Conservation (phyloP, 805 yeast species). For the Komagataella pseudopastoris region DNA sequence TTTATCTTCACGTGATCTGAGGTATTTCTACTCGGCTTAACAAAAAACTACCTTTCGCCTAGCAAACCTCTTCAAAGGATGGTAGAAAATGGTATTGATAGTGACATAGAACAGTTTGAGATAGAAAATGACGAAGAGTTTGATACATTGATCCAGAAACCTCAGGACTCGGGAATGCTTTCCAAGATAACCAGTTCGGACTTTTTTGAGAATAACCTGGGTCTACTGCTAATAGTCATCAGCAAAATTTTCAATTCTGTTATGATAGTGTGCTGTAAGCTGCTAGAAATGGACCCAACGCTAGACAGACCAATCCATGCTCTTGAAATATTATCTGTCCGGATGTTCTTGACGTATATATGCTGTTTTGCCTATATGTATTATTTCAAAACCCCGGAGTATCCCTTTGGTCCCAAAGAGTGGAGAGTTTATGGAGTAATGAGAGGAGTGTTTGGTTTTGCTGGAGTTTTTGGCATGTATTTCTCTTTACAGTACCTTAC, state of each 20-base stretch:
- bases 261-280: conserved; percentile 65
- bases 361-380: conserved; percentile 45
- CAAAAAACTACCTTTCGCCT: not conserved
- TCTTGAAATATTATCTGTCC: conserved; percentile 58
- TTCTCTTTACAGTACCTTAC: conserved; percentile 61
- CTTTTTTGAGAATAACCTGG: conserved; percentile 27
- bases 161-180: not conserved
- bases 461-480: conserved; percentile 73
- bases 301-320: conserved; percentile 57
- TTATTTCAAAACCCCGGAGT: conserved; percentile 36
- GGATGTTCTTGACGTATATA: conserved; percentile 62
- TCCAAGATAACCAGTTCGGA: not conserved
- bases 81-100: not conserved
- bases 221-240: conserved; percentile 40
- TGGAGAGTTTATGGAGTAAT: conserved; percentile 37
- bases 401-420: conserved; percentile 57
- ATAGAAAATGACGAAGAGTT: not conserved
- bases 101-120: not conserved
- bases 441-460: conserved; percentile 63
- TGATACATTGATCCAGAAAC: not conserved
- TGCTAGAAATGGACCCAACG: conserved; percentile 54
- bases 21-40: not conserved
- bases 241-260: conserved; percentile 66
- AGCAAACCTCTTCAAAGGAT: not conserved
- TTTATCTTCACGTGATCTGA: not conserved